Evolutionary conservation across 139 green algal genomes (phyloP), one percentile per base, ranked within the genome.

Genomic region (Chlamydomonas sp.): DNA sequence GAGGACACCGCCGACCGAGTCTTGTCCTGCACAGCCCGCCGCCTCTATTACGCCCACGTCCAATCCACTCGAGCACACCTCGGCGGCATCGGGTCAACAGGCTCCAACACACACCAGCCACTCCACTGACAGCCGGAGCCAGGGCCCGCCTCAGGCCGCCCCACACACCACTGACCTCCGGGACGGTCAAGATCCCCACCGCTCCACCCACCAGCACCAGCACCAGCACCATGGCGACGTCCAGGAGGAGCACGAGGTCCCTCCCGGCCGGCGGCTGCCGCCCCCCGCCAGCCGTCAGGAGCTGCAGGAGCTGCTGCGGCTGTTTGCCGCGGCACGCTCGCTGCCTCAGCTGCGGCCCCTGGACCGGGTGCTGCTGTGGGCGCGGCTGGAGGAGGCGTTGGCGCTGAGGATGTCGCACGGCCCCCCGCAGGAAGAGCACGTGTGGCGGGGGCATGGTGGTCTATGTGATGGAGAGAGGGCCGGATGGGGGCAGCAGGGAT

Each of bases 311-410:
- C 81, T 86, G 18, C 59, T 8, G 60, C 9, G 7, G 17, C 81
- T 86, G 59, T 69, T 17, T 14, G 17, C 7, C 17, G 15, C 62
- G 18, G 81, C 81, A 1, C 59, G 71, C 18, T 60, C 69, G 12
- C 81, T 86, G 69, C 81, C 81, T 8, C 59, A 61, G 60, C 60
- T 86, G 68, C 69, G 58, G 18, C 49, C 81, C 4, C 15, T 86
- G 71, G 20, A 86, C 58, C 68, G 81, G 59, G n/a, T 86, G 81
- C 69, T 72, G 81, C 67, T 86, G 58, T 86, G 81, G 81, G 81
- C 61, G 69, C 18, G 69, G 12, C 58, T 86, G 67, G 81, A 79
- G 69, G 58, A 86, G 58, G 18, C 71, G 7, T 59, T 86, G 18
- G 81, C 81, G 69, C 59, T 49, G 8, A 86, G 71, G 69, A 59